These are phyloP conservation scores for Pulveroboletus frians DNA, from an alignment of 768 basidiomycete species.

Conservation along the genomic window DNA sequence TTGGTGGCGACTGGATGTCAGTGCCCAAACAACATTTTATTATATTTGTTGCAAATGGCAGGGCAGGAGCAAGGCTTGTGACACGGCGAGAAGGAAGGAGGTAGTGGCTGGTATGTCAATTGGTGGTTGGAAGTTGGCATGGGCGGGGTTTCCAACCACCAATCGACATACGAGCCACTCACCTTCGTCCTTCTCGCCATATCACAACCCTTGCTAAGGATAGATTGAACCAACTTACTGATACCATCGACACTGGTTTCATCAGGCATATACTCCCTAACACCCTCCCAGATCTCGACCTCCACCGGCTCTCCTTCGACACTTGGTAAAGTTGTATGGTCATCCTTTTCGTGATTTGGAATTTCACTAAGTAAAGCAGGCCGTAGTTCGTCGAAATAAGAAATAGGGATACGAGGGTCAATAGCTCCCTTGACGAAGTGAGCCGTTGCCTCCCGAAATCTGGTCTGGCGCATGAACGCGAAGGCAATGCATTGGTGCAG, in stretches of 20 bases:
- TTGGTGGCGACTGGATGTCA: conserved; percentile 78
- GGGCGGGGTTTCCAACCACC: no score
- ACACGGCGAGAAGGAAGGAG: conserved; percentile 23
- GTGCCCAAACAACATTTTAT: conserved; percentile 43
- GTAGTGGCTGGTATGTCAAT: conserved; percentile 21
- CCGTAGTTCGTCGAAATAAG: conserved; percentile 74
- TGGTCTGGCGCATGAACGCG: conserved; percentile 69
- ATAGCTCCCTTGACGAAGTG: conserved; percentile 73
- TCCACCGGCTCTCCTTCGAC: conserved; percentile 37
- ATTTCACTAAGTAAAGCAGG: conserved; percentile 48
- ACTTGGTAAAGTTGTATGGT: background rate
- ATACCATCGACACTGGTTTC: conserved; percentile 76
- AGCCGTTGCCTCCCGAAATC: conserved; percentile 78
- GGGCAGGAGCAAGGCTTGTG: conserved; percentile 32
- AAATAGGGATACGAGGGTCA: conserved; percentile 79
- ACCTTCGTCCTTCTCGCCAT: no score
- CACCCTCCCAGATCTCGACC: conserved; percentile 69
- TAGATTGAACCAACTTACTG: conserved; percentile 53
- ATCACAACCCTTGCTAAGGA: no score
- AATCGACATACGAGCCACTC: no score
- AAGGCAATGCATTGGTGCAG: conserved; percentile 81
- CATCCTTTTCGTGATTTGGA: background rate
- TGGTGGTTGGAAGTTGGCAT: conserved; percentile 26
- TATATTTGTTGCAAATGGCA: conserved; percentile 19
- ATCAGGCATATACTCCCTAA: conserved; percentile 63